Conservation (phyloP, 495 filamentous ascomycete species). For the Xylaria sp. region DNA sequence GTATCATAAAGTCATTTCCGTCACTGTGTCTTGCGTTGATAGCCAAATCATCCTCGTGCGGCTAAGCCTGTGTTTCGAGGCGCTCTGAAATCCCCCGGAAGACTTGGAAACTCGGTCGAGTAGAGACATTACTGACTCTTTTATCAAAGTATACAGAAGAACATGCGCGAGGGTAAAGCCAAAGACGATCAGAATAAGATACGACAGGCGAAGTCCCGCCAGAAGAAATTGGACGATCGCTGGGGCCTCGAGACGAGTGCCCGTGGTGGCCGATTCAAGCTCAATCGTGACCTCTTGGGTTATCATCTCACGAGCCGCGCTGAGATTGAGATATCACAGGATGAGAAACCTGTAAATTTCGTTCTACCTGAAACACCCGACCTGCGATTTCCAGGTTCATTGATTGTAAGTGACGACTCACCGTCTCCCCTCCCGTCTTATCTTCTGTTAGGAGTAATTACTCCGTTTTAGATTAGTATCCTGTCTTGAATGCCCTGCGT, state of each 20-base stretch:
- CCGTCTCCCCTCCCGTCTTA: neutral
- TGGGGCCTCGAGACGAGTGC: constrained; percentile 75
- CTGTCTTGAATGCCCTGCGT: neutral
- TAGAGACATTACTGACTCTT: neutral
- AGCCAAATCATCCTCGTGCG: neutral
- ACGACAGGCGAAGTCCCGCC: constrained; percentile 75
- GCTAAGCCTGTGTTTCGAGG: neutral
- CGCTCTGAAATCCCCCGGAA: neutral
- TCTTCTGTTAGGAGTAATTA: neutral
- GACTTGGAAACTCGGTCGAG: neutral
- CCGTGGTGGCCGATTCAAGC: constrained; percentile 76
- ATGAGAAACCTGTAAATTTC: constrained; percentile 66
- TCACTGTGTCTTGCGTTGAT: neutral
- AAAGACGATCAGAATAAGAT: constrained; percentile 81
- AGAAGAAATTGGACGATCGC: constrained; percentile 81
- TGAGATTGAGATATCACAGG: constrained; percentile 73
- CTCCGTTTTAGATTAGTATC: neutral
- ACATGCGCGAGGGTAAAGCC: constrained; percentile 70
- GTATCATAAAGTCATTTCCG: neutral
- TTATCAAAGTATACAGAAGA: constrained; percentile 60
- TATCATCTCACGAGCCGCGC: constrained; percentile 62
- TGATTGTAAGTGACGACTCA: constrained; percentile 49
- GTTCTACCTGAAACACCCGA: constrained; percentile 66
- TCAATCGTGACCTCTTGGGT: constrained; percentile 73
- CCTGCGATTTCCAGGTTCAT: constrained; percentile 73